Conservation (phyloP, 78 protist genomes). For the Andalucia godoyi region DNA sequence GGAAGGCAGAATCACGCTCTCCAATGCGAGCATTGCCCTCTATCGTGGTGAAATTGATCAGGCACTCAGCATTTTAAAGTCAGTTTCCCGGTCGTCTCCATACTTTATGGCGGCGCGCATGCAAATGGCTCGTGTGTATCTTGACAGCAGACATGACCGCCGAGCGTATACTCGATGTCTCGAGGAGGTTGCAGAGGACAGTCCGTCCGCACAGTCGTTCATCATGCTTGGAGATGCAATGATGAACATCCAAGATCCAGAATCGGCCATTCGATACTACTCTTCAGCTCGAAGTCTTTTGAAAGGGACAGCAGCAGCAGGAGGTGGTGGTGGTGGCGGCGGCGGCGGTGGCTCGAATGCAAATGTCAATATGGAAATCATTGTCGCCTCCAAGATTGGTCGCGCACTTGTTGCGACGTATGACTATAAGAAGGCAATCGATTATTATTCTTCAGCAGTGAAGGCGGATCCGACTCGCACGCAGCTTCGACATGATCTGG, state of each 20-base stretch:
- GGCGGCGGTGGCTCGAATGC: slow-evolving; percentile 13
- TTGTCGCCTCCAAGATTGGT: slow-evolving; percentile 47
- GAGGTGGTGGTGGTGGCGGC: no score
- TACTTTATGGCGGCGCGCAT: slow-evolving; percentile 25
- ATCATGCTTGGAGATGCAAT: slow-evolving; percentile 55
- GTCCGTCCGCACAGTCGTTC: slow-evolving; percentile 1
- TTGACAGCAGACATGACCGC: slow-evolving; percentile 22
- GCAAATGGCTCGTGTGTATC: slow-evolving; percentile 36
- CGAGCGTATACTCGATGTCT: slow-evolving; percentile 18
- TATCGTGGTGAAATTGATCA: slow-evolving; percentile 5
- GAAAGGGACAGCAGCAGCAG: no score
- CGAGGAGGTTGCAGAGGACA: slow-evolving; percentile 22
- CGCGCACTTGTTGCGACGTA: slow-evolving; percentile 48
- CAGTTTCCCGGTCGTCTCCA: neutral
- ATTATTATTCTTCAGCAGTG: slow-evolving; percentile 19
- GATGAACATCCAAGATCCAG: slow-evolving; percentile 38
- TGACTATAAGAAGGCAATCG: slow-evolving; percentile 31
- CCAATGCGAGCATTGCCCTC: slow-evolving; percentile 9
- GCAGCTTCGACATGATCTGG: slow-evolving; percentile 33
- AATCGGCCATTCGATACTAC: slow-evolving; percentile 34
- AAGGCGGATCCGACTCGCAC: neutral
- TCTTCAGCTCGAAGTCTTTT: slow-evolving; percentile 16
- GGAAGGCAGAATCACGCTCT: slow-evolving; percentile 20
- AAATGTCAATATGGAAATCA: no score
- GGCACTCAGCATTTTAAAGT: slow-evolving; percentile 19